Base-by-base conservation (phyloP, 345 rosid species). In the Citrus unshiu region DNA sequence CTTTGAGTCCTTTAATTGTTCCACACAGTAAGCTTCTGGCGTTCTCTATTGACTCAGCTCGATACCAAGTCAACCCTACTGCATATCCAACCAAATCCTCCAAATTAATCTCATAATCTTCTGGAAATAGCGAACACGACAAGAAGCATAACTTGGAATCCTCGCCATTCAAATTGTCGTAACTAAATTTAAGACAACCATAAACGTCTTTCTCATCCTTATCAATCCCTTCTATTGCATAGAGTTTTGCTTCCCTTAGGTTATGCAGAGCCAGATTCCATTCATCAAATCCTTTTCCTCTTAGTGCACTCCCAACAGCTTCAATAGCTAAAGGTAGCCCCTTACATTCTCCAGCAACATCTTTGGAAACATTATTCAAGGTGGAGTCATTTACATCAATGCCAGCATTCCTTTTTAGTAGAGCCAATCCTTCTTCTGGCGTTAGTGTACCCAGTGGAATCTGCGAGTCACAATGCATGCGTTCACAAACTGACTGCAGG, bases 91-190 rank as follows among this genome's bases (percentile, higher is more conserved):
- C 25, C 18, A 63, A 74, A 13, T 62, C 24, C 35, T 62, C 78
- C 27, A 60, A 16, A 40, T 10, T 0, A 32, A 62, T 60, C 3
- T 24, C 58, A 30, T 40, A 25, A 37, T 74, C 77, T 61, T 74
- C 71, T 3, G 74, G 80, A 68, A 77, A 77, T 5, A 77, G 12
- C 4, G 74, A 77, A 40, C 80, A 77, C 13, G 62, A 43, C 57
- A 74, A 43, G 25, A 74, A 74, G 40, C 68, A 39, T 35, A 19
- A 5, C n/a, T 40, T 22, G 10, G 43, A 25, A 4, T 74, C 16
- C 1, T 61, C 40, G 2, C 18, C 29, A 18, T 35, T 29, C 30
- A 75, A 30, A 21, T 46, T 25, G 46, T 75, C 69, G 9, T 62
- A 62, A 25, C 61, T 74, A 12, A 77, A 77, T 32, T 21, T 6